These are phyloP conservation scores for Populus hybrid DNA, from an alignment of 441 rosid genomes.

Conservation along the genomic window DNA sequence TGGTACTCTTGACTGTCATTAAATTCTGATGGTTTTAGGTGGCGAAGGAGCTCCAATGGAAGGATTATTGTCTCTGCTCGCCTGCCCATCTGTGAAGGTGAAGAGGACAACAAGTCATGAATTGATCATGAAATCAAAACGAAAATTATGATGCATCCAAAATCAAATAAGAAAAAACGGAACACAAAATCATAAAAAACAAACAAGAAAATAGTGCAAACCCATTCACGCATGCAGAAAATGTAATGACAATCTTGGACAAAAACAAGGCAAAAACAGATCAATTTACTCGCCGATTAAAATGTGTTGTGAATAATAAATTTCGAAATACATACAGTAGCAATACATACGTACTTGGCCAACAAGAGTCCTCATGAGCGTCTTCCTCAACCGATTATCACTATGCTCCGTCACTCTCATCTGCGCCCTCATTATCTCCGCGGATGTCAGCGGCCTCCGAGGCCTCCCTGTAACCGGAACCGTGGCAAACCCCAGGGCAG, in stretches of 20 bases:
- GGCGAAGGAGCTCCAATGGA: conserved; percentile 87
- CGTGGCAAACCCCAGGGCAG: conserved; percentile 37
- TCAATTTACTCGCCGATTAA: background rate
- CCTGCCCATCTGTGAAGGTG: conserved; percentile 52
- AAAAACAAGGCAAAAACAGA: background rate
- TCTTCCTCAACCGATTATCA: conserved; percentile 77
- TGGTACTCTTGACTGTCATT: conserved; percentile 68
- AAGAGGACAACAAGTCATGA: background rate
- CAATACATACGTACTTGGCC: conserved; percentile 82
- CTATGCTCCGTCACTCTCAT: conserved; percentile 87
- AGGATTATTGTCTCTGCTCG: conserved; percentile 83
- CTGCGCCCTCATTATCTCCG: conserved; percentile 92
- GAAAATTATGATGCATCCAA: background rate
- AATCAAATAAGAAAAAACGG: no score
- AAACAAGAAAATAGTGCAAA: no score
- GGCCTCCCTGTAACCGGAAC: conserved; percentile 42
- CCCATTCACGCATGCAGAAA: no score
- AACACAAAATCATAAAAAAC: background rate
- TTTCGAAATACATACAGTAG: background rate
- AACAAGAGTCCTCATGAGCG: conserved; percentile 85
- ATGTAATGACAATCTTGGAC: background rate
- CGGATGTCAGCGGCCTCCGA: conserved; percentile 74
- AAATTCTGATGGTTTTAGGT: conserved; percentile 77
- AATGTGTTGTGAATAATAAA: background rate
- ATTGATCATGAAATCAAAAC: background rate